Conservation (phyloP, 306 rosid species). For the Rosa persica region DNA sequence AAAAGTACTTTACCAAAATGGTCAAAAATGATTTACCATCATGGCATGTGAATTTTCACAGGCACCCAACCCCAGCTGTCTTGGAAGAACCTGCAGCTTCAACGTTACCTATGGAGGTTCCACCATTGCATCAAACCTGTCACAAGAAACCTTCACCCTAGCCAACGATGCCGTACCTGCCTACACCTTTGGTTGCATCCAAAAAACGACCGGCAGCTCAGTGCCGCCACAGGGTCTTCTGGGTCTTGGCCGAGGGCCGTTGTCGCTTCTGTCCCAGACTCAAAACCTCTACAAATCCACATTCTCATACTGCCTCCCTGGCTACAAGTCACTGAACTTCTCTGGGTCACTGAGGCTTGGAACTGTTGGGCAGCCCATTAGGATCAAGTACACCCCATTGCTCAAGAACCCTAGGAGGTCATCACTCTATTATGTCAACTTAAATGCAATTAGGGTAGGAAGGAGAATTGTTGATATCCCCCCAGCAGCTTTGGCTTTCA, state of each 20-base stretch:
- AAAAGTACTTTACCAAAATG: not conserved
- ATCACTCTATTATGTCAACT: conserved; percentile 75
- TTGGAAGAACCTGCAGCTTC: conserved; percentile 64
- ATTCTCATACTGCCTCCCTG: conserved; percentile 93
- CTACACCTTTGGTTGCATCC: conserved; percentile 84
- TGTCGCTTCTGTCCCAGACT: conserved; percentile 71
- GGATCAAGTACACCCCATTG: conserved; percentile 80
- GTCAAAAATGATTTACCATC: not conserved
- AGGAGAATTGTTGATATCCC: conserved; percentile 72
- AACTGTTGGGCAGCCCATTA: conserved; percentile 73
- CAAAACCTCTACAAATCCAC: conserved; percentile 72
- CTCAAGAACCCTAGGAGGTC: conserved; percentile 82
- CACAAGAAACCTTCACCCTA: conserved; percentile 67
- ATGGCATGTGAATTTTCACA: conserved; percentile 41
- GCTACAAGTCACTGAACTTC: conserved; percentile 69
- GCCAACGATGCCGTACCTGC: conserved; percentile 61
- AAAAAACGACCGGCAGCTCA: conserved; percentile 59
- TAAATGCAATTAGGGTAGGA: conserved; percentile 71
- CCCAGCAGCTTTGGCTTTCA: conserved; percentile 67
- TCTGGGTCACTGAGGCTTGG: conserved; percentile 89
- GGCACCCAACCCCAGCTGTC: conserved; percentile 87
- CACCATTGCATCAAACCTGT: conserved; percentile 57
- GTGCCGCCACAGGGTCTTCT: conserved; percentile 77
- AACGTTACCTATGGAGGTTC: conserved; percentile 84
- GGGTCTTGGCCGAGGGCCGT: conserved; percentile 93